Percentiles rank a stretch among this genome's conserved stretches.
Evolutionary conservation across 257 asterid genomes (phyloP).

Genomic region (Solanum phureja): DNA sequence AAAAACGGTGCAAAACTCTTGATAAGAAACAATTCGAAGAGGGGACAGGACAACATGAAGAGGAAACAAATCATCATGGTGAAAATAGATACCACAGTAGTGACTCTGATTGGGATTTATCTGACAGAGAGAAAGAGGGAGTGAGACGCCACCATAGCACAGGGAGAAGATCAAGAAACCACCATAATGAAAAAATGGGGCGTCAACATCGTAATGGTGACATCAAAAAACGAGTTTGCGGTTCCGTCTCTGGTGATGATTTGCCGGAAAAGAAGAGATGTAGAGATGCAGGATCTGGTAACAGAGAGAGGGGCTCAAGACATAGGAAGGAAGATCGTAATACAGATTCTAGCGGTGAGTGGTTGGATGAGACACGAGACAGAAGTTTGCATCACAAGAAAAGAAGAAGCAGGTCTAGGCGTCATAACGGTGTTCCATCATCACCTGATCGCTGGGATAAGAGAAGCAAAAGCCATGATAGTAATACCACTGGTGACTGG

Average conservation of each 20-base stretch:
- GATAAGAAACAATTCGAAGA: constrained; percentile 16
- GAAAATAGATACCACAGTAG: constrained; percentile 17
- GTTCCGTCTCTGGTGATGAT: constrained; percentile 9
- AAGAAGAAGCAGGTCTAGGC: not conserved
- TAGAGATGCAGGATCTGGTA: constrained; percentile 1
- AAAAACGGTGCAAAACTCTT: constrained; percentile 20
- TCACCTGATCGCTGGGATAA: constrained; percentile 25
- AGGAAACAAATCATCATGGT: constrained; percentile 8
- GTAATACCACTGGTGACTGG: constrained; percentile 13
- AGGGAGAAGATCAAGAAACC: constrained; percentile 17
- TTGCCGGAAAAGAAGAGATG: constrained; percentile 13
- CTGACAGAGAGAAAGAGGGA: constrained; percentile 14
- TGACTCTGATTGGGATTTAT: constrained; percentile 28
- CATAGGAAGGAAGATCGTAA: constrained; percentile 1
- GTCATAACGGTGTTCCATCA: constrained; percentile 10
- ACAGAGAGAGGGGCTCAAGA: constrained; percentile 20
- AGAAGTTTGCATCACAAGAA: not conserved
- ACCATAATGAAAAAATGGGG: constrained; percentile 6
- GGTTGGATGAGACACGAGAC: constrained; percentile 1
- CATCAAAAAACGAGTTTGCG: constrained; percentile 1
- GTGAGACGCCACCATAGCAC: constrained; percentile 5
- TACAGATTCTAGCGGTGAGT: constrained; percentile 16
- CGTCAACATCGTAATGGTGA: constrained; percentile 7
- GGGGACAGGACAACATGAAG: constrained; percentile 11
- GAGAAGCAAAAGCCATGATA: constrained; percentile 9